Evolutionary conservation across 2,329 filamentous ascomycete species (phyloP).

Genomic region (Sporothrix schenckii): DNA sequence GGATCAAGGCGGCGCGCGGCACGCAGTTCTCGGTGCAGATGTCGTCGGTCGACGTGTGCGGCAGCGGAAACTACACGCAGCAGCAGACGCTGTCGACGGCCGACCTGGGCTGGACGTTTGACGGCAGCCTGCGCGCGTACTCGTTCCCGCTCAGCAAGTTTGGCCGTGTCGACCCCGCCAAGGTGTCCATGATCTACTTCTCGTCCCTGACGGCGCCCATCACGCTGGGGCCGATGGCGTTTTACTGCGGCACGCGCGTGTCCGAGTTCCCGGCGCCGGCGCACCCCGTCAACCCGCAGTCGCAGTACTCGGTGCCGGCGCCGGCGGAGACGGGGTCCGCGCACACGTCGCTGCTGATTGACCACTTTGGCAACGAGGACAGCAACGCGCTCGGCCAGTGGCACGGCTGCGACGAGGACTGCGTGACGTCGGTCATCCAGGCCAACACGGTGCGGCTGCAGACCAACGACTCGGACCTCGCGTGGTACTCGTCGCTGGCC

Average conservation of each 20-base stretch:
- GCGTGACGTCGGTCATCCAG: slow-evolving; percentile 54
- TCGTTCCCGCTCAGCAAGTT: slow-evolving; percentile 59
- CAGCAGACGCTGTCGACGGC: slow-evolving; percentile 48
- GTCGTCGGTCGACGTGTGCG: slow-evolving; percentile 52
- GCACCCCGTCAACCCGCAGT: slow-evolving; percentile 30
- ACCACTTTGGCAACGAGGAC: slow-evolving; percentile 58
- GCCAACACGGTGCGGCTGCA: slow-evolving; percentile 54
- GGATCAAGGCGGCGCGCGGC: slow-evolving; percentile 57
- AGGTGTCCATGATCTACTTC: slow-evolving; percentile 58
- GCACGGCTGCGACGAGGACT: slow-evolving; percentile 65
- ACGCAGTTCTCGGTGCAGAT: slow-evolving; percentile 57
- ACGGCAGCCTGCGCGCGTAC: slow-evolving; percentile 63
- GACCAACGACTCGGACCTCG: slow-evolving; percentile 55
- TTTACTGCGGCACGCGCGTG: slow-evolving; percentile 59
- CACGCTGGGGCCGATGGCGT: slow-evolving; percentile 59
- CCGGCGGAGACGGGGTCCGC: slow-evolving; percentile 49
- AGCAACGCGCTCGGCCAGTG: slow-evolving; percentile 65
- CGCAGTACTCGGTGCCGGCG: slow-evolving; percentile 52
- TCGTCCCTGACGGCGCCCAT: slow-evolving; percentile 51
- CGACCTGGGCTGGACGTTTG: slow-evolving; percentile 62
- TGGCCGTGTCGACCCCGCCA: slow-evolving; percentile 53
- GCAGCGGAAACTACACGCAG: slow-evolving; percentile 40
- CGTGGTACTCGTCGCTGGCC: slow-evolving; percentile 44
- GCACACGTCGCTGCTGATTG: slow-evolving; percentile 57
- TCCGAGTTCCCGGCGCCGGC: slow-evolving; percentile 51